These are phyloP conservation scores for Aaosphaeria pasadenensis DNA, from an alignment of 2,329 filamentous ascomycete species.

Conservation along the genomic window DNA sequence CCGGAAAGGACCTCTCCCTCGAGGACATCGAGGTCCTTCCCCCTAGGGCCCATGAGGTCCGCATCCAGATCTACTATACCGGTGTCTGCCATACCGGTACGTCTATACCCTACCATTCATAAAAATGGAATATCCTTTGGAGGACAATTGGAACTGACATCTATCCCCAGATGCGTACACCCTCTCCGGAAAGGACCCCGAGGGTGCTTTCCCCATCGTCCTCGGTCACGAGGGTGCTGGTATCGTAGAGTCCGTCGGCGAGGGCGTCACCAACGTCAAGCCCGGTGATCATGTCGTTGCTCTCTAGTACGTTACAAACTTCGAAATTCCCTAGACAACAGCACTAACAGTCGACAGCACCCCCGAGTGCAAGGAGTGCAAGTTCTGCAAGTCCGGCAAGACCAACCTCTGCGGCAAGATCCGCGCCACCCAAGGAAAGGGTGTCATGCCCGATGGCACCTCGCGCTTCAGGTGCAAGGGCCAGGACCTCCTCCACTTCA, in stretches of 20 bases:
- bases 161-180: constrained; percentile 58
- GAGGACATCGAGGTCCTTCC: constrained; percentile 92
- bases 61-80: constrained; percentile 95
- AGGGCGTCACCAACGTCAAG: constrained; percentile 94
- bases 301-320: constrained; percentile 35
- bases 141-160: background rate
- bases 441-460: constrained; percentile 96
- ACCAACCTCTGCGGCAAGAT: constrained; percentile 99
- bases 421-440: constrained; percentile 90
- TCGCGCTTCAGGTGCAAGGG: constrained; percentile 93
- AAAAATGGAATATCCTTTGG: background rate
- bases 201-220: constrained; percentile 56
- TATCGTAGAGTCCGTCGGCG: constrained; percentile 62
- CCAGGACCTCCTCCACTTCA: constrained; percentile 95
- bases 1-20: constrained; percentile 81
- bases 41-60: constrained; percentile 89
- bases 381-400: constrained; percentile 99
- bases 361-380: constrained; percentile 95
- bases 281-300: constrained; percentile 77
- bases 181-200: constrained; percentile 80
- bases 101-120: constrained; percentile 2
- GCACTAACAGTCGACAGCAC: constrained; percentile 58
- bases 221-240: constrained; percentile 43
- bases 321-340: background rate
- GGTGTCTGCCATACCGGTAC: constrained; percentile 97